Conservation (phyloP, 371 early-diverging fungal genomes). For the Batkoa obscura region DNA sequence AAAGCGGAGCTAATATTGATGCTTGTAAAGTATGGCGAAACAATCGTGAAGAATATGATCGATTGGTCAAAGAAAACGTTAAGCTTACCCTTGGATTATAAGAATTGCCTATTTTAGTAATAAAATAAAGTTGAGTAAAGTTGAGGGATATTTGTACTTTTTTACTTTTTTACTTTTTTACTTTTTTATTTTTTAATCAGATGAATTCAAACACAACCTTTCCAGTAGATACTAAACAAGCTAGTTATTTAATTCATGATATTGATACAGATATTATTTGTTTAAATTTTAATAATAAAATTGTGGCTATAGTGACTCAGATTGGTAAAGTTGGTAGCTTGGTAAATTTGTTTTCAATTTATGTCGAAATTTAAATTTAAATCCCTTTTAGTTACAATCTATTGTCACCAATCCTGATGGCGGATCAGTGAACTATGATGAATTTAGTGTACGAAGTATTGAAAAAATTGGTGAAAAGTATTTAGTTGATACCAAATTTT, state of each 20-base stretch:
- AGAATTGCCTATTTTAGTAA: background rate
- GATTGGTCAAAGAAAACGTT: conserved; percentile 57
- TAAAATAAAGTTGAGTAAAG: too few relatives aligned
- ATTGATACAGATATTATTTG: background rate
- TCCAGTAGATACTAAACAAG: too few relatives aligned
- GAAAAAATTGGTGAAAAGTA: background rate
- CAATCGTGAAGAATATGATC: conserved; percentile 61
- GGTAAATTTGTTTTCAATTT: background rate
- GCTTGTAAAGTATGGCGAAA: conserved; percentile 90
- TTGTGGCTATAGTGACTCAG: background rate
- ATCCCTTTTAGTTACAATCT: background rate
- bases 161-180: too few relatives aligned
- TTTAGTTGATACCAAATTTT: background rate
- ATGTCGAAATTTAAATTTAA: background rate
- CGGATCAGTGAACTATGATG: background rate
- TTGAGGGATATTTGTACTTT: too few relatives aligned
- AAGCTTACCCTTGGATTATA: conserved; percentile 44
- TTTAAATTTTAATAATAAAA: background rate
- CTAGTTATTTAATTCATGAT: background rate
- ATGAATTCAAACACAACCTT: too few relatives aligned
- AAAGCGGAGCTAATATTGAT: conserved; percentile 96
- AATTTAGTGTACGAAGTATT: background rate
- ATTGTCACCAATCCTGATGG: background rate
- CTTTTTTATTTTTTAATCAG: too few relatives aligned
- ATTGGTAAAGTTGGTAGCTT: background rate